These are phyloP conservation scores for Ustilago esculenta DNA, from an alignment of 1,284 basidiomycete species.

Conservation along the genomic window DNA sequence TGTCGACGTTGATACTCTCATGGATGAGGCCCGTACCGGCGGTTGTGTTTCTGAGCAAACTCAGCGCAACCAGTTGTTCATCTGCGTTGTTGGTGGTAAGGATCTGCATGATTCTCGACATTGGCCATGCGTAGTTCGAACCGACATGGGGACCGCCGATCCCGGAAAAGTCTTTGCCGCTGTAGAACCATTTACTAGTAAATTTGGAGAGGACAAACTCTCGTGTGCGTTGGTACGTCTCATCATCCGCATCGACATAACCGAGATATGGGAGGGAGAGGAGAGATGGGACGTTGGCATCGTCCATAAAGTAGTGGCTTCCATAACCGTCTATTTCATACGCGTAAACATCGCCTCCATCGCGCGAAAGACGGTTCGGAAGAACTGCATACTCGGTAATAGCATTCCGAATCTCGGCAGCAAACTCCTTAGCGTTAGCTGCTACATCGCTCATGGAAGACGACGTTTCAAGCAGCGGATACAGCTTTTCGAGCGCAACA, in stretches of 20 bases:
- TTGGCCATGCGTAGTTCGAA: slow-evolving; percentile 57
- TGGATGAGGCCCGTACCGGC: slow-evolving; percentile 59
- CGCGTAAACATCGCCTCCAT: slow-evolving; percentile 43
- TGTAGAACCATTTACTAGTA: slow-evolving; percentile 57
- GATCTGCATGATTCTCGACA: slow-evolving; percentile 51
- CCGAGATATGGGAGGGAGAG: slow-evolving; percentile 58
- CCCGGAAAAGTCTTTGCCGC: slow-evolving; percentile 34
- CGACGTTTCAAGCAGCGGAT: slow-evolving; percentile 11
- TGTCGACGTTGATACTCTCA: slow-evolving; percentile 52
- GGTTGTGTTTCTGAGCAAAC: slow-evolving; percentile 47
- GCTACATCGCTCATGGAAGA: slow-evolving; percentile 25
- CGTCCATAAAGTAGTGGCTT: slow-evolving; percentile 51
- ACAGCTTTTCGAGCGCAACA: slow-evolving; percentile 36
- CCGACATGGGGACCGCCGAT: slow-evolving; percentile 59
- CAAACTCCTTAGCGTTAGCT: slow-evolving; percentile 19
- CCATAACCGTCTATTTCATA: slow-evolving; percentile 62
- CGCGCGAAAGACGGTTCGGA: slow-evolving; percentile 11
- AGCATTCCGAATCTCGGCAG: slow-evolving; percentile 28
- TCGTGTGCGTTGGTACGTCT: slow-evolving; percentile 50
- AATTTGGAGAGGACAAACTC: slow-evolving; percentile 28
- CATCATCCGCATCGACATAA: slow-evolving; percentile 29
- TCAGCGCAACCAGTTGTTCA: slow-evolving; percentile 44
- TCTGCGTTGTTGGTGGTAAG: slow-evolving; percentile 46
- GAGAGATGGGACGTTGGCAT: slow-evolving; percentile 59
- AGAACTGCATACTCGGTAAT: slow-evolving; percentile 33